phyloP scores from a whole-genome alignment of 1,139 yeast genomes.

The Spathaspora sp. region DNA sequence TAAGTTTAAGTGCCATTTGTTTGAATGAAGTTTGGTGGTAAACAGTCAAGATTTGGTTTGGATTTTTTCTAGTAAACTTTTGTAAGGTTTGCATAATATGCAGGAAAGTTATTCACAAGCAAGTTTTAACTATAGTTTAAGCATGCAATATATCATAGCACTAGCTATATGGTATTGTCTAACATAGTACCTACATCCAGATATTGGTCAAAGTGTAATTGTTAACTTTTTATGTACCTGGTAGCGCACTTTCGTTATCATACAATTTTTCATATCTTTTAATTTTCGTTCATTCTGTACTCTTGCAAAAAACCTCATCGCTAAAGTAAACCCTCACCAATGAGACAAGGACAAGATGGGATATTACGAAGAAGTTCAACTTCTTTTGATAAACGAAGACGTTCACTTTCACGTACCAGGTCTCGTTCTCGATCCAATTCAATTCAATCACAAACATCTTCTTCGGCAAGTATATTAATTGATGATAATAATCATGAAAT shows the following conservation, averaged over 20 bases:
- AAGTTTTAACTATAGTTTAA: background rate
- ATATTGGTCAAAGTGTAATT: too few species aligned
- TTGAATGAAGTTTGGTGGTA: constrained; percentile 1
- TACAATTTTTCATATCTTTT: background rate
- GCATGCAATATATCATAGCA: too few species aligned
- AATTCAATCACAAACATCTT: constrained; percentile 38
- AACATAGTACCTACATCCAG: too few species aligned
- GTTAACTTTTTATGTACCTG: too few species aligned
- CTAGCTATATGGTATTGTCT: too few species aligned
- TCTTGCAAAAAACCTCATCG: background rate
- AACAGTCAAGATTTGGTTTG: background rate
- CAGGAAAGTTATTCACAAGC: background rate
- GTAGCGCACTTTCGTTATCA: background rate
- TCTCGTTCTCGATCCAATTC: constrained; percentile 37
- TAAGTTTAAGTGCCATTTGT: constrained; percentile 27
- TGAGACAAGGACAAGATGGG: background rate
- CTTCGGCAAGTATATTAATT: constrained; percentile 25
- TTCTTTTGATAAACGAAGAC: background rate
- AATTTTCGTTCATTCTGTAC: background rate
- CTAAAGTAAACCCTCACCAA: background rate
- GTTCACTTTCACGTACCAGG: constrained; percentile 21
- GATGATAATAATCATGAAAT: constrained; percentile 66
- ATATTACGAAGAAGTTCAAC: constrained; percentile 1
- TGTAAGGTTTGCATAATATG: background rate
- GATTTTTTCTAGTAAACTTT: background rate